Percentiles rank a stretch among this genome's conserved stretches.
phyloP scores from a whole-genome alignment of 2,329 filamentous ascomycete species.

The Neocatenulostroma microsporum region DNA sequence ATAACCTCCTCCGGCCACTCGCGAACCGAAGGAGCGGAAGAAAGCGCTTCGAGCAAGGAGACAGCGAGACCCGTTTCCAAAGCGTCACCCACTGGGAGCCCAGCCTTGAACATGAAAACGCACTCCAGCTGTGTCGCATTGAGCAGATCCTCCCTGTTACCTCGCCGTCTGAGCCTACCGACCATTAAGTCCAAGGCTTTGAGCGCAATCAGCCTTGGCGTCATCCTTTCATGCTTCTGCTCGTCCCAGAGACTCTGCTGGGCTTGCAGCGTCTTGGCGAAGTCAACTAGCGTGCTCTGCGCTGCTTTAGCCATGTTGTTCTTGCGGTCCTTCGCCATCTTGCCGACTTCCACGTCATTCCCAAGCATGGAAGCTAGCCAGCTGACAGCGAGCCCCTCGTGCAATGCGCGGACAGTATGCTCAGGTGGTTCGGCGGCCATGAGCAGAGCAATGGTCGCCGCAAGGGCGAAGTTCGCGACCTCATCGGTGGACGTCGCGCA shows the following conservation, averaged over 20 bases:
- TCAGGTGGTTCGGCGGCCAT: slow-evolving; percentile 53
- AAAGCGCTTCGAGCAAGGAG: slow-evolving; percentile 30
- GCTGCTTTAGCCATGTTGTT: slow-evolving; percentile 62
- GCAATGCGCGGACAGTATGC: slow-evolving; percentile 51
- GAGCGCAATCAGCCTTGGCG: slow-evolving; percentile 57
- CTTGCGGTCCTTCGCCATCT: slow-evolving; percentile 56
- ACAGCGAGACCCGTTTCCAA: slow-evolving; percentile 44
- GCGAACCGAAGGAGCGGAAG: slow-evolving; percentile 16
- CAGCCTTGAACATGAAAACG: slow-evolving; percentile 11
- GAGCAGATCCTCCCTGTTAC: slow-evolving; percentile 45
- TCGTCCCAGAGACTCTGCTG: slow-evolving; percentile 55
- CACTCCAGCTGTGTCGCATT: slow-evolving; percentile 16
- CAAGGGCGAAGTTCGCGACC: slow-evolving; percentile 53
- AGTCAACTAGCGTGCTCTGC: slow-evolving; percentile 47
- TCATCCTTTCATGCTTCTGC: slow-evolving; percentile 43
- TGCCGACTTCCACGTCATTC: slow-evolving; percentile 48
- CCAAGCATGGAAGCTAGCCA: slow-evolving; percentile 33
- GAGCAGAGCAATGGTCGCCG: slow-evolving; percentile 57
- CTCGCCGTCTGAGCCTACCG: slow-evolving; percentile 38
- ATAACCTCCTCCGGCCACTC: slow-evolving; percentile 20
- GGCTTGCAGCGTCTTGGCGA: slow-evolving; percentile 38
- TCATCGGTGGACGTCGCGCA: slow-evolving; percentile 41
- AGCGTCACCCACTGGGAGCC: too few species aligned
- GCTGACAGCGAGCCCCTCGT: slow-evolving; percentile 5
- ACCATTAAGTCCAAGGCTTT: slow-evolving; percentile 55